Base-by-base conservation (phyloP, 2,329 filamentous ascomycete genomes). In the Macrophomina tecta region DNA sequence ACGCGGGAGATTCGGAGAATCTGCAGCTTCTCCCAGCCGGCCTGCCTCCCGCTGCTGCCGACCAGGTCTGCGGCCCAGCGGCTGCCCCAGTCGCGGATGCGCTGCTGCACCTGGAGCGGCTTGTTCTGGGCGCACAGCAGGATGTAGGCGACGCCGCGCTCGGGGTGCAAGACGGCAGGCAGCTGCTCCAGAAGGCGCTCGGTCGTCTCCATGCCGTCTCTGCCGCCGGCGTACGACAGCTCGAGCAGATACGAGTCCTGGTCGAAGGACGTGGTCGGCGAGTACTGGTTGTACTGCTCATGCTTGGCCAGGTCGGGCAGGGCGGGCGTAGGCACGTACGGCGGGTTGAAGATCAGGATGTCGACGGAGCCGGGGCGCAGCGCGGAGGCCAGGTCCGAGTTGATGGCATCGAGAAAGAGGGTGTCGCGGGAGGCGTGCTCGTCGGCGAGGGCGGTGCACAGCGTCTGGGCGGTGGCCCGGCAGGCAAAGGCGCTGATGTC, bases 161-260 rank as follows among this genome's bases (percentile, higher is more conserved):
- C 75, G 0, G 84, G 83, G 70, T 82, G 83, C 72, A 99, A 76
- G 1, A 91, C 81, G 0, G 76, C 75, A 0, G 91, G 90, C 70
- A 99, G 80, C 40, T 86, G 83, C 9, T 86, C 86, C 46, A 99
- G 82, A 70, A 99, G 81, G 48, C 92, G 85, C 69, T 94, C 87
- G 53, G 94, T 99, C 32, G 90, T 93, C 81, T 97, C 93, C 94
- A 99, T 99, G 5, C 95, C 95, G 76, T 97, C 91, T 36, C 82
- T 80, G 0, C 95, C 95, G 32, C 95, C 95, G 0, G 93, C 94
- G 77, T 97, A 98, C 4, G 93, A 92, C 56, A 98, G 82, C 46
- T 91, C 89, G 30, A 98, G 85, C 65, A 97, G 84, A 74, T 93
- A 90, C 34, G 92, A 94, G 74, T 97, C 93, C 67, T 89, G 87